Evolutionary conservation across 2,329 filamentous ascomycete species (phyloP), one percentile per base, ranked within the genome.

Genomic region (Penicillium sp.): DNA sequence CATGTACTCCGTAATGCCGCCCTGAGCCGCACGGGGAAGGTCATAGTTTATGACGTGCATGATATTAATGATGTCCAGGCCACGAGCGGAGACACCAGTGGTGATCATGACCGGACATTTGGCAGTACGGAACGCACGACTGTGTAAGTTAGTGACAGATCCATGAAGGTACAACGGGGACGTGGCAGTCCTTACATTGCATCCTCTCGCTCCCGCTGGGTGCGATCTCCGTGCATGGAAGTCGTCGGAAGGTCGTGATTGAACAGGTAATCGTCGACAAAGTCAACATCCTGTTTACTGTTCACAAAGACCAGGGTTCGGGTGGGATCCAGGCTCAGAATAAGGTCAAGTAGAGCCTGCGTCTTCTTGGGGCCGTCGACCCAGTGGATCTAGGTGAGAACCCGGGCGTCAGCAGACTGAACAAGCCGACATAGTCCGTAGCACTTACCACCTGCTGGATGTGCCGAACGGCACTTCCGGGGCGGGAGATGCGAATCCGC

Each of bases 31-130:
- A 5, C 83, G 87, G 0, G 94, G 94, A 1, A 98, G 81, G 62
- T 98, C 93, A 68, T 88, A 98, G 78, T 99, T 98, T 83, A 99
- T 89, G 61, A 99, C 90, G 64, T 96, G 92, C 80, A 88, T 87
- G 5, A 98, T 89, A 65, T 95, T 92, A 59, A 86, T 86, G 38
- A 97, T 89, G 67, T 98, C 93, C 37, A 97, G 88, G 6, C 95
- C 95, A 68, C 95, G 92, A 71, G 92, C 90, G 54, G 90, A 88
- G 54, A 99, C 86, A 50, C 91, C 91, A 22, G 94, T 98, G 11
- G 94, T 88, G 60, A 98, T 86, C 59, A 99, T 76, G 57, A 99
- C 90, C 0, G 94, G 93, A 10, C 84, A 83, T 35, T 83, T 84
- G 1, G 90, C 94, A 20, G 79, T 81, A 20, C 90, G 88, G 83